Base-by-base conservation (phyloP, 768 basidiomycete species). In the Boletus coccyginus region DNA sequence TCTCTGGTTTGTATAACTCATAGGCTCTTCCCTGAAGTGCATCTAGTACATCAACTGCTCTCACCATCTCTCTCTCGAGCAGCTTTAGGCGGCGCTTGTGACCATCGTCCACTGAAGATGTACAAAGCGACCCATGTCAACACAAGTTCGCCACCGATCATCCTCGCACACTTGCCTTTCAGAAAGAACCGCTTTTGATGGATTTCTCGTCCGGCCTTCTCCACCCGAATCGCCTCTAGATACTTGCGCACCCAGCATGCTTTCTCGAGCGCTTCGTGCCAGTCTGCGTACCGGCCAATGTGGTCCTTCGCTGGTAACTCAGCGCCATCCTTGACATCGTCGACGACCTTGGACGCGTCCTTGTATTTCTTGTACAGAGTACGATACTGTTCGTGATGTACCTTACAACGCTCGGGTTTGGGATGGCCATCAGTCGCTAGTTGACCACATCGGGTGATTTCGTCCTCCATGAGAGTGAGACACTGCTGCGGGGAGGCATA, bases 41-140 rank as follows among this genome's bases (percentile, higher is more conserved):
- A 27, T 62, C 61, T 2, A 62, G 44, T 6, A 52, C 52, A 8
- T 68, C 57, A 3, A 67, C 59, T 3, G 66, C 69, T 32, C 50
- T 50, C 6, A 59, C 56, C 71, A 74, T 74, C 44, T 65, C 62
- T 27, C 61, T 65, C 14, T 64, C 64, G 3, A 74, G 65, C 10
- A 69, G 11, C 19, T 68, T 70, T 11, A 73, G 48, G 16, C 73
- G 73, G 12, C 54, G 57, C 38, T 62, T 69, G 47, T 74, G 70
- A 19, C 67, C 65, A 33, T 65, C 61, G 38, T 74, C 72, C 53
- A 62, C 71, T 73, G 51, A 38, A 21, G n/a, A 35, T 12, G 33
- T 17, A 32, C 3, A 27, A 27, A 27, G 27, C 27, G 27, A 27
- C 12, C 27, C 2, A 21, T 12, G 32, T 58, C 33, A 58, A 14